Base-by-base conservation (phyloP, 1,139 yeast genomes). In the Candida tetrigidarum region DNA sequence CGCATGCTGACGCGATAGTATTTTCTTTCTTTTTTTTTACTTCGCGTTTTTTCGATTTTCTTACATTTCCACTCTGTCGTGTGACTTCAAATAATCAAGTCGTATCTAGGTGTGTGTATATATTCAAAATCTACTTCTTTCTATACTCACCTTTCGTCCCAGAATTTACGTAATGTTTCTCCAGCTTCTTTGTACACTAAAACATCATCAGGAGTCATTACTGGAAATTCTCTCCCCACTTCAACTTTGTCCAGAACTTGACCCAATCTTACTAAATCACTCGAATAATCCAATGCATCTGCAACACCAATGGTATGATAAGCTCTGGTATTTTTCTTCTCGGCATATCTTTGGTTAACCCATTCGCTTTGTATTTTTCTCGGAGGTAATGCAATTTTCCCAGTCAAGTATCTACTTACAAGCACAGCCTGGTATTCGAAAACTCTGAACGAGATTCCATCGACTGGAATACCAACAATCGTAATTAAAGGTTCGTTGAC, bases 391-490 rank as follows among this genome's bases (percentile, higher is more conserved):
- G 50, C 37, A 10, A 67, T 52, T 35, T 59, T 62, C 1, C 73
- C 74, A 0, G 70, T 57, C n/a, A 71, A 50, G 46, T 56, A 71
- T 27, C 73, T 51, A 42, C 74, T 43, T 0, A 71, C 60, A 12
- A 68, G 49, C 2, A 73, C 58, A 2, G 78, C 72, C 51, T 73
- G 78, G 46, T 58, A 71, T 50, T 73, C 78, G 52, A 73, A 73
- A 0, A 69, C 77, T 37, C 78, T 45, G 46, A 66, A 61, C 2
- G 71, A 65, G 5, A 68, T 55, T 2, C 67, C 77, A 57, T 73
- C 78, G 3, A 69, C 60, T 10, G 78, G 78, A 2, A 71, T 66
- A 9, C 79, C 79, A 25, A 74, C 63, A 25, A 71, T 58, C 0
- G 66, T 46, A 16, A 74, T 53, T 28, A 63, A 58, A 1, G 78